Evolutionary conservation across 306 rosid genomes (phyloP), one percentile per base, ranked within the genome.

Genomic region (Prunus padus): DNA sequence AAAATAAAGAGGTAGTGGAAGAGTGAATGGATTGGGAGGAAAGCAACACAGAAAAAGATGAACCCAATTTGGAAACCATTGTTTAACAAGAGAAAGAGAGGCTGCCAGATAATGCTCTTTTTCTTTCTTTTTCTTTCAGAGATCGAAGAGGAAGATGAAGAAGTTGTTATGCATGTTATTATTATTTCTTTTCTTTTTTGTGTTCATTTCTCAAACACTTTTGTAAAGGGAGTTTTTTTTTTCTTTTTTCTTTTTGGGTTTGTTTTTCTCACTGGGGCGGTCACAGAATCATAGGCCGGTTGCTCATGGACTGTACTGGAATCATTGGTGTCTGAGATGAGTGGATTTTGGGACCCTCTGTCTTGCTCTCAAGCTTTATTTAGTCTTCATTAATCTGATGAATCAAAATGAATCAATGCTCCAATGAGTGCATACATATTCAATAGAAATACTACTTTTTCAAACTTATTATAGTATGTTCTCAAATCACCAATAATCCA

Each of bases 331-430:
- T 47, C 44, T 61, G 5, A 18, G 20, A 14, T 60, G 81, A 79
- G 93, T 84, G 89, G 84, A 62, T 82, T 44, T 76, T 80, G 79
- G 86, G 89, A 0, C 77, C 86, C 84, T 59, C 42, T 37, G 42
- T 6, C 42, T 37, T 37, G 42, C 42, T 37, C 42, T 37, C 42
- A 1, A 37, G 42, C 42, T 37, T 37, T 37, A 6, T 37, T 7
- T 59, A 59, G 37, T 25, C 65, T 59, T 59, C 65, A 6, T 25
- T 14, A 57, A 47, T 69, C 57, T 86, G 46, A 84, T 82, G 23
- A 63, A 57, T 67, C 64, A 51, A 10, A 16, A 79, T 47, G 78
- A 82, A 71, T 82, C 90, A 77, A 80, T 78, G 63, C 37, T 69
- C 72, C 74, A 84, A 80, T 86, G 77, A 79, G 80, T 84, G 81